Evolutionary conservation across 2,329 filamentous ascomycete species (phyloP).

Genomic region (Neonectria magnoliae): DNA sequence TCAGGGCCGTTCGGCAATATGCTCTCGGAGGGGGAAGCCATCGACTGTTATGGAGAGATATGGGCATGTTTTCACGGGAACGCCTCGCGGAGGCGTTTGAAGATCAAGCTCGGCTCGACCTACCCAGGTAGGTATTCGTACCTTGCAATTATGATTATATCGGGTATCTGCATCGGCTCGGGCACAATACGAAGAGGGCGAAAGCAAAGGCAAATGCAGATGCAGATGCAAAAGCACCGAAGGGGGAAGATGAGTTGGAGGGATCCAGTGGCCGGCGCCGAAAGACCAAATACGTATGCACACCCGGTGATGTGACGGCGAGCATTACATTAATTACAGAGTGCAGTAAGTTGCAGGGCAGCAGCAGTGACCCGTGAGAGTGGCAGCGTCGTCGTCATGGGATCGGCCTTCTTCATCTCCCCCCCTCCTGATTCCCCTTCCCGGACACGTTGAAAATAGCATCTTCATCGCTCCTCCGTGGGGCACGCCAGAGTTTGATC

Average conservation of each 20-base stretch:
- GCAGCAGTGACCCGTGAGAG: background rate
- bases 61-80: background rate
- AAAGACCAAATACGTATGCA: conserved; percentile 7
- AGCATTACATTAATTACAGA: background rate
- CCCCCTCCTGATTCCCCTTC: conserved; percentile 1
- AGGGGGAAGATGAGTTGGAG: background rate
- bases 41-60: background rate
- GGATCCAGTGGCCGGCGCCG: conserved; percentile 4
- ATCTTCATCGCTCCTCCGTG: background rate
- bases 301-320: conserved; percentile 20
- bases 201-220: background rate
- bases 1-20: background rate
- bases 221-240: background rate
- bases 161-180: conserved; percentile 1
- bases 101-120: conserved; percentile 4
- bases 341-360: background rate
- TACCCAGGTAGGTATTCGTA: background rate
- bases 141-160: background rate
- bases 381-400: conserved; percentile 10
- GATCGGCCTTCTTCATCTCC: conserved; percentile 1
- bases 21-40: background rate
- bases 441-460: conserved; percentile 11
- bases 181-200: conserved; percentile 2
- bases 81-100: conserved; percentile 2
- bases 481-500: conserved; percentile 10